Conservation (phyloP, 345 rosid species). For the Cardamine resedifolia region DNA sequence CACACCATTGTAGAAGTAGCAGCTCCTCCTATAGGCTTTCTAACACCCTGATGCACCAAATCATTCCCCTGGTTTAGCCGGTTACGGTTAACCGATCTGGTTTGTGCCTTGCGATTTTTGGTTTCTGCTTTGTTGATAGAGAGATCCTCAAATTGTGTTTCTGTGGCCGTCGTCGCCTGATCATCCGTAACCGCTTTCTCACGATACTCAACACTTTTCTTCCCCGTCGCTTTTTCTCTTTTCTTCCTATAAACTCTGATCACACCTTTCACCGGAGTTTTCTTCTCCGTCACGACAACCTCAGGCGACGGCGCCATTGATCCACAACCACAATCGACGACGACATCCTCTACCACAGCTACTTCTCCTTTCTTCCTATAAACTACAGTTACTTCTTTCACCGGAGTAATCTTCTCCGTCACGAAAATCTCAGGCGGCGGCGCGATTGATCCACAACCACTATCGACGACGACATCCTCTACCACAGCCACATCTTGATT, state of each 20-base stretch:
- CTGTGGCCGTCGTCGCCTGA: background rate
- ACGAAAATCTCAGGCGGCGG: background rate
- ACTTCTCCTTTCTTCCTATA: too few species aligned
- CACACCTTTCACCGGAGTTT: too few species aligned
- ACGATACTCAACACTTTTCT: background rate
- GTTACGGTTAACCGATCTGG: background rate
- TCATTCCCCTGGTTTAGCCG: background rate
- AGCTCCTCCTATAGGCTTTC: background rate
- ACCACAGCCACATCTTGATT: background rate
- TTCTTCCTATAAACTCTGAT: background rate
- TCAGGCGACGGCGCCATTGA: too few species aligned
- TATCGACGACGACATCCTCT: background rate
- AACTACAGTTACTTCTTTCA: too few species aligned
- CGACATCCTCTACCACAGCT: too few species aligned
- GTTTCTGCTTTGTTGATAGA: background rate
- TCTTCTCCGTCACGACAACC: too few species aligned
- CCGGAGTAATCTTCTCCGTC: constrained; percentile 3
- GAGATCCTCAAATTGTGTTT: background rate
- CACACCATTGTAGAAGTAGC: constrained; percentile 27
- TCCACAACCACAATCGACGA: too few species aligned
- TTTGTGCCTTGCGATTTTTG: background rate
- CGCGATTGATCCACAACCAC: constrained; percentile 12
- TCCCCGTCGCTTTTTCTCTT: background rate
- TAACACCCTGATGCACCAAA: background rate
- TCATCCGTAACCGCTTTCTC: background rate